Conservation (phyloP, 768 basidiomycete species). For the Boletus sp. region DNA sequence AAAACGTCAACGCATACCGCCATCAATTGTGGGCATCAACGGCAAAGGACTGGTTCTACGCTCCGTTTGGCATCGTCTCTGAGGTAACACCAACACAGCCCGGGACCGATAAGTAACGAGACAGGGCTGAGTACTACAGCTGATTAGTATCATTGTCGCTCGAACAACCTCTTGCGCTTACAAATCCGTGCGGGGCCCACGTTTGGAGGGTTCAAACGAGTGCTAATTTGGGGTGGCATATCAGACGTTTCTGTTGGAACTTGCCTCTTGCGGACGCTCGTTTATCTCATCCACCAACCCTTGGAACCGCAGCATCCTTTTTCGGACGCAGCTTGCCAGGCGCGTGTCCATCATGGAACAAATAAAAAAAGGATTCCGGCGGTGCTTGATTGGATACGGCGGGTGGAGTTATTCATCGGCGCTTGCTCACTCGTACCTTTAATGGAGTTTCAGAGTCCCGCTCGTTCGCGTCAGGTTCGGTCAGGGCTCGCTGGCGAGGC, state of each 20-base stretch:
- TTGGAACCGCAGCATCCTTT: slow-evolving; percentile 8
- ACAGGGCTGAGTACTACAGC: slow-evolving; percentile 2
- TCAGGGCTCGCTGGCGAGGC: background rate
- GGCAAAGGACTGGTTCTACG: background rate
- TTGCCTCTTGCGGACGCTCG: slow-evolving; percentile 12
- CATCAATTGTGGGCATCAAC: background rate
- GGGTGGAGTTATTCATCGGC: slow-evolving; percentile 8
- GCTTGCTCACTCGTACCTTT: background rate
- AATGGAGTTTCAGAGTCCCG: background rate
- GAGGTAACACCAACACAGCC: slow-evolving; percentile 17
- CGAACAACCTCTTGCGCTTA: slow-evolving; percentile 2
- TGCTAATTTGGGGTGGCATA: slow-evolving; percentile 15
- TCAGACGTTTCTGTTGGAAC: slow-evolving; percentile 36
- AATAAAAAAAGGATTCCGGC: background rate
- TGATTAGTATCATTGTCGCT: slow-evolving; percentile 10
- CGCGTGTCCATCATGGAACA: slow-evolving; percentile 8
- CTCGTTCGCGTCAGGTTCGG: background rate
- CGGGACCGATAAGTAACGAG: slow-evolving; percentile 10
- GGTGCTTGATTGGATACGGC: slow-evolving; percentile 1
- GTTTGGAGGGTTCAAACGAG: slow-evolving; percentile 24
- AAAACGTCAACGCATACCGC: slow-evolving; percentile 1
- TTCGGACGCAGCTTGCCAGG: background rate
- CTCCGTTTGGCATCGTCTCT: slow-evolving; percentile 3
- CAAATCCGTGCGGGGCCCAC: background rate
- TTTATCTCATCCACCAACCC: slow-evolving; percentile 17